These are phyloP conservation scores for Zygosaccharomyces gambellarensis DNA, from an alignment of 805 yeast genomes.

Conservation along the genomic window DNA sequence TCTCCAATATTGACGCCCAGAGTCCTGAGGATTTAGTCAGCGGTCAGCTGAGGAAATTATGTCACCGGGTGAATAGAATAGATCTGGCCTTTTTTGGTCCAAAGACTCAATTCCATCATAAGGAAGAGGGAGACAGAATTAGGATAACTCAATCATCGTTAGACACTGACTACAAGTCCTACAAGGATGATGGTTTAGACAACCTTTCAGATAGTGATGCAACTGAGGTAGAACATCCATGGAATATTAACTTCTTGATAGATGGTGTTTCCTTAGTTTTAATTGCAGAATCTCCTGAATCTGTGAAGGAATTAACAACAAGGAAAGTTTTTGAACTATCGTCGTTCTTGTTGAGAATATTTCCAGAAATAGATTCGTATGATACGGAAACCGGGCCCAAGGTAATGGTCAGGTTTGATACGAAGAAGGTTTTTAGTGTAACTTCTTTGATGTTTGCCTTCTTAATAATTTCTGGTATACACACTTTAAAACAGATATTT, in stretches of 20 bases:
- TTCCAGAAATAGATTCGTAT: slow-evolving; percentile 24
- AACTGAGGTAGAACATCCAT: slow-evolving; percentile 31
- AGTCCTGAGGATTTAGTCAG: slow-evolving; percentile 39
- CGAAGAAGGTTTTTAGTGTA: slow-evolving; percentile 31
- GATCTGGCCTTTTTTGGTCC: slow-evolving; percentile 25
- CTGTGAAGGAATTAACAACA: slow-evolving; percentile 21
- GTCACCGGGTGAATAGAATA: slow-evolving; percentile 24
- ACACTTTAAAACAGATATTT: slow-evolving; percentile 41
- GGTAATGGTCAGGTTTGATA: slow-evolving; percentile 24
- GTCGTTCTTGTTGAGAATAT: slow-evolving; percentile 20
- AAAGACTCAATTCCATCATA: slow-evolving; percentile 27
- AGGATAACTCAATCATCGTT: slow-evolving; percentile 20
- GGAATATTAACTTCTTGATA: slow-evolving; percentile 25
- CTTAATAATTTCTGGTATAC: slow-evolving; percentile 41
- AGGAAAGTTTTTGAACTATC: slow-evolving; percentile 35
- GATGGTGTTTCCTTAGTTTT: slow-evolving; percentile 27
- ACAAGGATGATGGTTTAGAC: slow-evolving; percentile 16
- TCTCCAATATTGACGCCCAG: slow-evolving; percentile 32
- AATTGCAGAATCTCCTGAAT: slow-evolving; percentile 33
- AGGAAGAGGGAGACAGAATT: slow-evolving; percentile 17
- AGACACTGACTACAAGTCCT: slow-evolving; percentile 9
- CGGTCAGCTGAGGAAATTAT: slow-evolving; percentile 37
- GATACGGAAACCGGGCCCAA: slow-evolving; percentile 19
- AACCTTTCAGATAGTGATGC: slow-evolving; percentile 31
- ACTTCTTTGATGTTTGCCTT: slow-evolving; percentile 43